These are phyloP conservation scores for Chernovozyma aurita DNA, from an alignment of 1,139 yeast genomes.

Conservation along the genomic window DNA sequence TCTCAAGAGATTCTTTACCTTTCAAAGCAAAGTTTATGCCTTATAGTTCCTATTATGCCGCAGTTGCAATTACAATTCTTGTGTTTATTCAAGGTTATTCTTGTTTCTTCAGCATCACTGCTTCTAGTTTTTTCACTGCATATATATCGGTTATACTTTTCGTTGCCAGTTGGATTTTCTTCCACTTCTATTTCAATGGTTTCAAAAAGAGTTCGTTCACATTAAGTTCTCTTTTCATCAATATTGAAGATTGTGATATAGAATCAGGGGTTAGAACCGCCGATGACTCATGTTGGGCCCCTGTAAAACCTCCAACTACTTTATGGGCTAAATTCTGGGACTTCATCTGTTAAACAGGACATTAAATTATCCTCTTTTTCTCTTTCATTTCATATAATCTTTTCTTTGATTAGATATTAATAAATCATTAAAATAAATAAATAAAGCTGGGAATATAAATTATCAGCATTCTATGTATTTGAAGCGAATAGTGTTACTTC, in stretches of 20 bases:
- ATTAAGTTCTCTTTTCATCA: constrained; percentile 31
- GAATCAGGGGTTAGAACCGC: constrained; percentile 57
- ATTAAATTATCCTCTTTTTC: too few relatives aligned
- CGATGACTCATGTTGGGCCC: constrained; percentile 49
- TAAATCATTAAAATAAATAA: too few relatives aligned
- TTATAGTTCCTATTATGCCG: constrained; percentile 56
- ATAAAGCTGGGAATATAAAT: background rate
- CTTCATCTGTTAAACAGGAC: constrained; percentile 16
- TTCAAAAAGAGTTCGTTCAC: constrained; percentile 28
- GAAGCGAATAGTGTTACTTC: constrained; percentile 5
- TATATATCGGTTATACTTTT: constrained; percentile 61
- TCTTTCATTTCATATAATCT: background rate
- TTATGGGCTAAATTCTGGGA: constrained; percentile 55
- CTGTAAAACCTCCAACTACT: constrained; percentile 43
- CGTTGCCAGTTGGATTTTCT: constrained; percentile 45
- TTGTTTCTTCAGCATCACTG: constrained; percentile 54
- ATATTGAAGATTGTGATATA: constrained; percentile 55
- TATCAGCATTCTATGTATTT: background rate
- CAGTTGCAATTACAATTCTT: constrained; percentile 46
- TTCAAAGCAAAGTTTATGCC: constrained; percentile 69
- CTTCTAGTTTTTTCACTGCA: constrained; percentile 57
- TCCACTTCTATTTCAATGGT: constrained; percentile 48
- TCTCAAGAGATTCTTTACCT: constrained; percentile 62
- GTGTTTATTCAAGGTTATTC: constrained; percentile 69
- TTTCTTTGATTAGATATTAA: too few relatives aligned